Evolutionary conservation across 192 early-diverging fungal genomes (phyloP), one percentile per base, ranked within the genome.

Genomic region (Dispira parvispora): DNA sequence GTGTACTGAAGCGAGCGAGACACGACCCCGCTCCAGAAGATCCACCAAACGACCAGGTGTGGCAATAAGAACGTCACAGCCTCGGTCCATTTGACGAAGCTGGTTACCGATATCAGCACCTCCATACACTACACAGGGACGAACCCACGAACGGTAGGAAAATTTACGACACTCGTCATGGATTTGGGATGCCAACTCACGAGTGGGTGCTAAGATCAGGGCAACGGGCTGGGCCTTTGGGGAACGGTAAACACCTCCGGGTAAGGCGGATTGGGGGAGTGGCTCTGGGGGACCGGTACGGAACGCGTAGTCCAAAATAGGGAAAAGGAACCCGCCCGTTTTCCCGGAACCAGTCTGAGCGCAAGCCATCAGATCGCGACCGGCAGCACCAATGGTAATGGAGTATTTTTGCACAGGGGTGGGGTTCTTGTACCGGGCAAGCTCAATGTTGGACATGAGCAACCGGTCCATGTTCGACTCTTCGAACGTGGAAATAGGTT

Each of bases 281-380:
- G 75, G 70, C 61, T 68, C 69, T 26, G 80, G 66, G n/a, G 86
- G 81, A 9, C 84, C 95, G 64, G 84, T 84, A 72, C 82, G 80
- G 80, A 93, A 98, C 57, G 86, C 82, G 69, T 95, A 88, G 47
- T 85, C 85, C 43, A 98, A 80, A 56, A 98, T 96, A 46, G 95
- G 95, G 77, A 98, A 87, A 64, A 98, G 79, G 80, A 98, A 98
- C 49, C 94, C 95, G 63, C 88, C 95, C 47, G 95, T 98, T 76
- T 97, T 90, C 53, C 89, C 87, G 25, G 84, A 88, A 75, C 95
- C 94, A 23, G 94, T 98, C 74, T 98, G 94, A 38, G 94, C 94
- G 71, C 94, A 98, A 28, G 92, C 95, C 95, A 98, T 98, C 75
- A 98, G 75, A 74, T 98, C 95, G 67, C 95, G 86, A 55, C 85